Evolutionary conservation across 1,139 yeast species (phyloP), one percentile per base, ranked within the genome.

Genomic region (Zygoascus meyerae): DNA sequence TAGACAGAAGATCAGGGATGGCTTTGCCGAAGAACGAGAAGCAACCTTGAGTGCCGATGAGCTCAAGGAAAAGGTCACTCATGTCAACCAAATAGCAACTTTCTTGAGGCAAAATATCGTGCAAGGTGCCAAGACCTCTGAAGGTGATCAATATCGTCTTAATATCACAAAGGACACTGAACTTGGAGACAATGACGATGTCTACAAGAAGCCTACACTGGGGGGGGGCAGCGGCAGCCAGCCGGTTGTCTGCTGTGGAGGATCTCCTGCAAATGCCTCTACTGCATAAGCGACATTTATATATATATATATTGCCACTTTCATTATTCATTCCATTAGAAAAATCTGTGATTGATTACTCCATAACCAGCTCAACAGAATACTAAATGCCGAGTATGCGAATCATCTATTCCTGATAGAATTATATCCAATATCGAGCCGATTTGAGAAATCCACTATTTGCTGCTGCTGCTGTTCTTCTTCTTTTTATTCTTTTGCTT

Each of bases 131-230:
- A 73, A 70, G 58, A 74, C 74, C 5, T 73, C 74, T 52, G 67
- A 58, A 5, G 57, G 52, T n/a, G 63, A 61, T n/a, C 57, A 55
- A 31, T 74, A 68, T 51, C 51, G 64, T 60, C 70, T 89, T 58
- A 81, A 83, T 54, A 82, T 92, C 57, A 96, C 87, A 62, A 70
- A 78, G 45, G 78, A 83, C 45, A 86, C 95, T 0, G 97, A 92
- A 65, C 72, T 90, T 46, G 97, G 97, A 11, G 96, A 89, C 62
- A 92, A 92, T 63, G 95, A 80, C 15, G 68, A 73, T 40, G 68
- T 79, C 48, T 76, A 74, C 57, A 55, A 53, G 47, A 34, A 34
- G n/a, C 17, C 43, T 15, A 42, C 44, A 11, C 36, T 45, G 48
- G 26, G 46, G n/a, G 46, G 45, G 38, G 42, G 50, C 10, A 26